phyloP scores from a whole-genome alignment of 176 grass and related monocot species.

The Microstegium vimineum region DNA sequence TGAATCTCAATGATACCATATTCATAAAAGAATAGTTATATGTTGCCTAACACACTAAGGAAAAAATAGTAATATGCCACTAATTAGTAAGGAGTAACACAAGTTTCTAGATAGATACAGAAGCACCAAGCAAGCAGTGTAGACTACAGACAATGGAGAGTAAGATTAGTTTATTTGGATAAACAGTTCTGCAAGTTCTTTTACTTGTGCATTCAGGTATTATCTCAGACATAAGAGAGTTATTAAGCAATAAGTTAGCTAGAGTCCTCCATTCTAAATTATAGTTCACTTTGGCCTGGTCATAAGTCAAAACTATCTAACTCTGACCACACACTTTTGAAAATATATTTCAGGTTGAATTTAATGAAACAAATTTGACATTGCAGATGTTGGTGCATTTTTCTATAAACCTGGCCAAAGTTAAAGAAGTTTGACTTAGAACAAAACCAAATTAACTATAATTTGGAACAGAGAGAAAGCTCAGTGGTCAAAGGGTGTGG shows the following conservation, averaged over 20 bases:
- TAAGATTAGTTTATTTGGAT: background rate
- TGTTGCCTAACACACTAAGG: background rate
- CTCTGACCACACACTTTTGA: background rate
- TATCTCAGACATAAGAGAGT: background rate
- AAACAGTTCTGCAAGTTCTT: background rate
- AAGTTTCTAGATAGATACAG: background rate
- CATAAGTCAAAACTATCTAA: too few relatives aligned
- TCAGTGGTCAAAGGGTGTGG: background rate
- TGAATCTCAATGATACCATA: constrained; percentile 23
- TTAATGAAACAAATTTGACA: too few relatives aligned
- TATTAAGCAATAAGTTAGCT: background rate
- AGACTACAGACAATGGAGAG: background rate
- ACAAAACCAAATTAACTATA: too few relatives aligned
- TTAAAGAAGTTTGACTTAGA: too few relatives aligned
- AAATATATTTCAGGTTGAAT: too few relatives aligned
- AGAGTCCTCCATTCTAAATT: background rate
- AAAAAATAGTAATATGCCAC: background rate
- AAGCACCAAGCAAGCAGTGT: background rate
- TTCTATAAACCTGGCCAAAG: too few relatives aligned
- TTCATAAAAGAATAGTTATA: background rate
- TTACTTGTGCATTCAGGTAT: background rate
- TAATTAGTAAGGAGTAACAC: background rate
- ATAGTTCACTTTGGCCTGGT: too few relatives aligned
- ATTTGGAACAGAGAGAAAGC: too few relatives aligned
- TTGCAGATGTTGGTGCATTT: too few relatives aligned